A percentile compares a stretch with the other conserved stretches of the same genome.
Evolutionary conservation across 2,329 filamentous ascomycete genomes (phyloP).

Genomic region (Ustulina deusta): DNA sequence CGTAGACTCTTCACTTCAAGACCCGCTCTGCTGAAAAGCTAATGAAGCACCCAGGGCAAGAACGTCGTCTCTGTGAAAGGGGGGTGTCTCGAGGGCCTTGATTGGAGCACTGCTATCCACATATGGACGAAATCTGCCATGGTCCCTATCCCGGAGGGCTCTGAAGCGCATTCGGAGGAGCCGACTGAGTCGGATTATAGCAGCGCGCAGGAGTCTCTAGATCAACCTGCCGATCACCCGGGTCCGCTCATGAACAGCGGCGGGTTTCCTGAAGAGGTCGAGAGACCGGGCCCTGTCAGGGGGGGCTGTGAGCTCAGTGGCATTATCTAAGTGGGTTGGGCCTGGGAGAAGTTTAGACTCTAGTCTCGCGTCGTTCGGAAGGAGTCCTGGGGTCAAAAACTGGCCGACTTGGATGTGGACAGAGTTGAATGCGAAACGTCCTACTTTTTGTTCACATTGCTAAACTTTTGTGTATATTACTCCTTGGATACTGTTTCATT

Average conservation of each 20-base stretch:
- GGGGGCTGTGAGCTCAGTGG: constrained; percentile 51
- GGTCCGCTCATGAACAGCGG: constrained; percentile 30
- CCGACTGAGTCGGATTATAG: constrained; percentile 60
- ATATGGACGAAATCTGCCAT: constrained; percentile 77
- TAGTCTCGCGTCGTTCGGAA: not conserved
- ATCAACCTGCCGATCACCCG: constrained; percentile 55
- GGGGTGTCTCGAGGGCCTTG: constrained; percentile 72
- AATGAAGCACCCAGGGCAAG: constrained; percentile 58
- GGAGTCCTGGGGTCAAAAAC: constrained; percentile 4
- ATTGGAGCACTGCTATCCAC: constrained; percentile 71
- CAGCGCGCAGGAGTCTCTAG: constrained; percentile 59
- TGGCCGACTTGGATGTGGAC: not conserved
- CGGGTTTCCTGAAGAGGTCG: constrained; percentile 12
- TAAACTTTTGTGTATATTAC: not conserved
- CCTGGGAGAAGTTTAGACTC: not conserved
- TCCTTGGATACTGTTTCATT: not conserved
- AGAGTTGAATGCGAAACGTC: not conserved
- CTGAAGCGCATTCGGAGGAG: constrained; percentile 67
- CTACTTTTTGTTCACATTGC: not conserved
- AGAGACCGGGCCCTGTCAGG: constrained; percentile 19
- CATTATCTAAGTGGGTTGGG: constrained; percentile 11
- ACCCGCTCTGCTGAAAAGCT: not conserved
- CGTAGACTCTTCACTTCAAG: not conserved
- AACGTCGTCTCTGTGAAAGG: constrained; percentile 74
- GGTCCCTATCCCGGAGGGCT: constrained; percentile 75